These are phyloP conservation scores for Tetraselmis chui DNA, from an alignment of 139 green algal genomes.

Conservation along the genomic window DNA sequence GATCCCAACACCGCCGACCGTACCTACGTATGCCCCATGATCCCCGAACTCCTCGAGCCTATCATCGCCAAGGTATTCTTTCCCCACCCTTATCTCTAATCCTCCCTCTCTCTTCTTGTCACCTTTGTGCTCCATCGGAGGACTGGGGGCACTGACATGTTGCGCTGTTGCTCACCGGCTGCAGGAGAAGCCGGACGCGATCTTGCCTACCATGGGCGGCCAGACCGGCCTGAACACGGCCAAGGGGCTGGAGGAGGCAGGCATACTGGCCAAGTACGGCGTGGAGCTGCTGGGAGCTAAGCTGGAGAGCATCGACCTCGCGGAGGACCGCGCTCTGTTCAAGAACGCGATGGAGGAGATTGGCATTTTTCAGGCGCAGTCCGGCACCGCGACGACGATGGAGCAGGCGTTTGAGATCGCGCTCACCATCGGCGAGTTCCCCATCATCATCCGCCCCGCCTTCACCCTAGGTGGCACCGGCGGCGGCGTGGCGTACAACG, in stretches of 20 bases:
- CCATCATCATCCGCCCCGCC: conserved; percentile 96
- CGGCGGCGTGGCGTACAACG: conserved; percentile 98
- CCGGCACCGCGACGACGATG: conserved; percentile 32
- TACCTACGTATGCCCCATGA: conserved; percentile 99
- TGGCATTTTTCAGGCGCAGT: conserved; percentile 25
- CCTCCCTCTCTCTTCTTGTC: too few species aligned
- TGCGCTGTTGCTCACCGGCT: too few species aligned
- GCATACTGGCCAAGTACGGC: conserved; percentile 82
- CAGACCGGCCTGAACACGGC: conserved; percentile 97
- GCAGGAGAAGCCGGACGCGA: conserved; percentile 90
- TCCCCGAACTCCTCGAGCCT: conserved; percentile 77
- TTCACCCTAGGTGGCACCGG: conserved; percentile 97
- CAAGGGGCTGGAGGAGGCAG: conserved; percentile 85
- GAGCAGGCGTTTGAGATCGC: conserved; percentile 50
- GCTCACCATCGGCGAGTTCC: conserved; percentile 72
- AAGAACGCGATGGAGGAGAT: conserved; percentile 44
- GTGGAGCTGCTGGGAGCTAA: conserved; percentile 99
- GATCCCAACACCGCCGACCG: conserved; percentile 93
- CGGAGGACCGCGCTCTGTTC: conserved; percentile 96
- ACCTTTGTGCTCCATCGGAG: too few species aligned
- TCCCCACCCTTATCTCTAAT: too few species aligned
- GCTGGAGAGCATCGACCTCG: conserved; percentile 95
- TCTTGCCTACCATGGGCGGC: conserved; percentile 98
- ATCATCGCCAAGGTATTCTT: conserved; percentile 73
- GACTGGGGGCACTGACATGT: too few species aligned